Base-by-base conservation (phyloP, 805 yeast species). In the Saturnispora serradocipensis region DNA sequence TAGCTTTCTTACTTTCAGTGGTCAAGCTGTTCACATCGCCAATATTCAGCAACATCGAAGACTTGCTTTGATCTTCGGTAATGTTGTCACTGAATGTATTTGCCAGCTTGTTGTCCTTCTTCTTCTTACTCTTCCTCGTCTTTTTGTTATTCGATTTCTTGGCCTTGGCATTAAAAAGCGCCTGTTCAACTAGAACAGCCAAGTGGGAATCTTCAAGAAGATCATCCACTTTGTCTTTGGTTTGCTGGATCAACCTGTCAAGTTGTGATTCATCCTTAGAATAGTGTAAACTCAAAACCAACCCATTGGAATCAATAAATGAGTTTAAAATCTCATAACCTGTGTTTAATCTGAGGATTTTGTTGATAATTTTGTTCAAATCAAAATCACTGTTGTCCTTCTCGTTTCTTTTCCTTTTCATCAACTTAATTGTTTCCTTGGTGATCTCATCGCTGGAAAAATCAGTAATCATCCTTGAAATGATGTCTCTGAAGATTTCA, bases 241-340 rank as follows among this genome's bases (percentile, higher is more conserved):
- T 71, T 61, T 80, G 80, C 15, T 62, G 53, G 30, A 69, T 71
- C 25, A 85, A 67, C n/a, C 73, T 68, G 16, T 56, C 63, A 43
- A 73, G 67, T 52, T 84, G 71, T 20, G 66, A 65, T 24, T 69
- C 68, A 46, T 82, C 67, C 36, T 78, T 72, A 7, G 77, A 75
- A 36, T 72, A 70, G 47, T 77, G 75, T 78, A 87, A 79, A 54
- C 81, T 78, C 62, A 86, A 78, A 16, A 66, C 63, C 45, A 86
- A 67, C 1, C 93, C 93, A 49, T 82, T 83, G 1, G 86, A 79
- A 62, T 86, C 93, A 48, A 86, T 75, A 46, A 86, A 74, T 22
- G 82, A 72, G 52, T 82, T 77, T 43, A 86, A 68, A n/a, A 85
- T 67, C 48, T 74, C 76, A 75, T 80, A 81, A 10, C 86, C 83